Conservation (phyloP, 352 stramenopile species). For the Globisporangium lucens region DNA sequence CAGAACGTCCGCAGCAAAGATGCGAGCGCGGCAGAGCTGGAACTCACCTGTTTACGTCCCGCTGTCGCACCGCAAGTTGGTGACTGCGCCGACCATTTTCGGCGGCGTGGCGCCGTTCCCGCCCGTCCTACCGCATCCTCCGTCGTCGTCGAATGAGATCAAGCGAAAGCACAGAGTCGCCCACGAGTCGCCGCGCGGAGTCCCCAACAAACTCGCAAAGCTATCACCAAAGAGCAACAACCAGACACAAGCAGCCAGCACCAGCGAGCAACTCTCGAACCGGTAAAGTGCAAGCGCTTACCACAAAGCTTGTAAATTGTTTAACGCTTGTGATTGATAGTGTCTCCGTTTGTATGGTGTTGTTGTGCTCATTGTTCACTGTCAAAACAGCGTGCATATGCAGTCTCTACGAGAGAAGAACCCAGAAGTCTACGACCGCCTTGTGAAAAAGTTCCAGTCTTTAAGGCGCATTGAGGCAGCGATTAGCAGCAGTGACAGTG, state of each 20-base stretch:
- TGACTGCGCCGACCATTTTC: constrained; percentile 48
- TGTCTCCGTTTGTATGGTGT: neutral
- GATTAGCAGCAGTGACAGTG: too few relatives aligned
- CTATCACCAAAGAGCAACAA: constrained; percentile 15
- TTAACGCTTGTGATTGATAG: neutral
- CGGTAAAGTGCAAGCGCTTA: constrained; percentile 14
- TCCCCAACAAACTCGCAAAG: constrained; percentile 19
- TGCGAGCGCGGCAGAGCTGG: constrained; percentile 41
- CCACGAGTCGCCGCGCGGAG: constrained; percentile 5
- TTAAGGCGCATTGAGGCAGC: constrained; percentile 16
- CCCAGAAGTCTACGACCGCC: constrained; percentile 31
- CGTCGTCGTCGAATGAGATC: constrained; percentile 1
- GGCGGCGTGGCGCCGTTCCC: constrained; percentile 35
- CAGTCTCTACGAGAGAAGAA: constrained; percentile 37
- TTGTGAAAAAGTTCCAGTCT: constrained; percentile 27
- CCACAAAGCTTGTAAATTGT: neutral
- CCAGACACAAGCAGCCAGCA: neutral
- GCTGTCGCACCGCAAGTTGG: constrained; percentile 59
- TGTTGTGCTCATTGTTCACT: neutral
- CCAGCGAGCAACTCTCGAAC: constrained; percentile 19
- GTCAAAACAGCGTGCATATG: constrained; percentile 21
- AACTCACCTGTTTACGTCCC: constrained; percentile 58
- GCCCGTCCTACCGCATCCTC: constrained; percentile 20
- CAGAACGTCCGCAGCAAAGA: neutral
- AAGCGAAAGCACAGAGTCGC: constrained; percentile 6